Percentiles rank a stretch among this genome's conserved stretches.
Evolutionary conservation across 2,329 filamentous ascomycete species (phyloP).

Genomic region (Pseudogymnoascus sp.): DNA sequence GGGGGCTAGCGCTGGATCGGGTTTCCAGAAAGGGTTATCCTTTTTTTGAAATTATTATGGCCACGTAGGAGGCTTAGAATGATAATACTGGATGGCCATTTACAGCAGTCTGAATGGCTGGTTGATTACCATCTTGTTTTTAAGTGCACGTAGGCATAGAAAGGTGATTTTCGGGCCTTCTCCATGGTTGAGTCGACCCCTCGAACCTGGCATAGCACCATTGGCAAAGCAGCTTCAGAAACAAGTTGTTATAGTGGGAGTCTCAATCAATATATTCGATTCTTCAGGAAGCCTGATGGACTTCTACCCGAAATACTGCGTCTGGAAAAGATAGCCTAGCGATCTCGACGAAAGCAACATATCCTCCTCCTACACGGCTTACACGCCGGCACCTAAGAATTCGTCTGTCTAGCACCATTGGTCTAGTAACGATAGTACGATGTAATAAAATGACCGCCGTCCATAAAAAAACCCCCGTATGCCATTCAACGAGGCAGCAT

Average conservation of each 20-base stretch:
- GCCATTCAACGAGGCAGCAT: not conserved
- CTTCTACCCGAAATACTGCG: not conserved
- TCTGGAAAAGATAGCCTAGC: not conserved
- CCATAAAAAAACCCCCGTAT: not conserved
- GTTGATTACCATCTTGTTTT: not conserved
- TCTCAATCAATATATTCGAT: not conserved
- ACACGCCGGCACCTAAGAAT: not conserved
- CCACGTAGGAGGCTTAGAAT: not conserved
- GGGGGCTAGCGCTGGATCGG: not conserved
- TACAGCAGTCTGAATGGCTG: not conserved
- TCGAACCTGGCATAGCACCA: not conserved
- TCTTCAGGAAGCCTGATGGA: not conserved
- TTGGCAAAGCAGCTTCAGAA: not conserved
- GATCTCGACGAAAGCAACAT: not conserved
- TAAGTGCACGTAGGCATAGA: not conserved
- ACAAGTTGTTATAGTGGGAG: too few relatives aligned
- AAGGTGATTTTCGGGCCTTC: not conserved
- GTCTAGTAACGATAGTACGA: conserved; percentile 1
- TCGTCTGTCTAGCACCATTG: not conserved
- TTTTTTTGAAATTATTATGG: not conserved
- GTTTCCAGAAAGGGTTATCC: not conserved
- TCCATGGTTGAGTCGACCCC: not conserved
- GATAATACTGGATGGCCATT: not conserved
- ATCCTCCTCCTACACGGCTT: not conserved
- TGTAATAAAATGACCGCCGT: not conserved